Conservation (phyloP, 495 filamentous ascomycete species). For the Collariella sp. region DNA sequence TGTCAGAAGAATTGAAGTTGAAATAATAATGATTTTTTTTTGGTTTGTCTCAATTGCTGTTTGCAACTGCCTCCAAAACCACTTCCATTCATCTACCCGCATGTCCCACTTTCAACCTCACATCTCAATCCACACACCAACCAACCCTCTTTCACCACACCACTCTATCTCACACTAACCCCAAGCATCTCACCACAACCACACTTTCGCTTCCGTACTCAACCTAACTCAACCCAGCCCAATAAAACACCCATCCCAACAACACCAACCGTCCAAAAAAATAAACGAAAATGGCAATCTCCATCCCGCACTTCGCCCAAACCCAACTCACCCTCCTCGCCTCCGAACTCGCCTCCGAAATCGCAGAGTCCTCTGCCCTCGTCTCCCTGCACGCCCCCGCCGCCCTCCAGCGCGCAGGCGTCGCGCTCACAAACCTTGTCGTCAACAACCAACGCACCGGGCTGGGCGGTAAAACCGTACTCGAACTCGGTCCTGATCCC, state of each 20-base stretch:
- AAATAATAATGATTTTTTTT: too few relatives aligned
- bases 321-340: slow-evolving; percentile 71
- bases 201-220: too few relatives aligned
- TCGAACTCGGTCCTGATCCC: slow-evolving; percentile 69
- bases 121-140: background rate
- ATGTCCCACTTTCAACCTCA: background rate
- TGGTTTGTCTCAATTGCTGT: background rate
- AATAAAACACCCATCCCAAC: too few relatives aligned
- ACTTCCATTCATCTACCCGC: background rate
- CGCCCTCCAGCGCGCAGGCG: slow-evolving; percentile 71
- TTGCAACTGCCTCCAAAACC: background rate
- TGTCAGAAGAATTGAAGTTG: too few relatives aligned
- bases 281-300: slow-evolving; percentile 30
- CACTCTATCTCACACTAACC: background rate
- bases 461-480: slow-evolving; percentile 74
- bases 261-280: background rate
- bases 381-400: slow-evolving; percentile 61
- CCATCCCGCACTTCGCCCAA: slow-evolving; percentile 67
- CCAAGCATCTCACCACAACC: too few relatives aligned
- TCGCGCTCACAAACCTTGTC: slow-evolving; percentile 74
- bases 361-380: slow-evolving; percentile 61
- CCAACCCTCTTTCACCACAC: background rate
- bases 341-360: slow-evolving; percentile 70
- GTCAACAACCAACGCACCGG: slow-evolving; percentile 81
- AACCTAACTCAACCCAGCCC: too few relatives aligned